Evolutionary conservation across 768 basidiomycete genomes (phyloP), one percentile per base, ranked within the genome.

Genomic region (Boletus eberwhitei): DNA sequence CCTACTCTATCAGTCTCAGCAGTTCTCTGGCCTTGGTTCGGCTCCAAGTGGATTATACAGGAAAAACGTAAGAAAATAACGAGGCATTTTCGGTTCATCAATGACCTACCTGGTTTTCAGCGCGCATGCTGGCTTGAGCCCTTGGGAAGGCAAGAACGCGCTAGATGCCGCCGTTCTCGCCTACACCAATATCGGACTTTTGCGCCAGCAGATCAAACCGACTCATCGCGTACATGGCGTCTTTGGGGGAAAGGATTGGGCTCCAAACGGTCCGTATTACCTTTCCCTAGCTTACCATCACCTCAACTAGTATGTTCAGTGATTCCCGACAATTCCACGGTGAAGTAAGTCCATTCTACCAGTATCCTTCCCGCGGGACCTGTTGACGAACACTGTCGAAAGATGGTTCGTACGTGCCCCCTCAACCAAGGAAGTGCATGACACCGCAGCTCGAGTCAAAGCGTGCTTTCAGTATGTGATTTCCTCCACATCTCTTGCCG

Each of bases 161-260:
- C 71, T 93, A 13, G 92, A 95, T 64, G 93, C 93, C 1, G 90
- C 90, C n/a, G 87, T 93, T 5, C 76, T 91, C 4, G 87, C 88
- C 4, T 93, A 94, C 65, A 87, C 80, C 46, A 88, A 85, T 50
- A 84, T 94, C 26, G 84, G 88, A 0, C 83, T 84, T 8, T 76
- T 94, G 24, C 82, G 93, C 16, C 93, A 95, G 68, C 93, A 94
- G 62, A 76, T 91, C 16, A 77, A 79, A 50, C 89, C 93, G 0
- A 84, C 84, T 0, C 82, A 87, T 58, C 84, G 91, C 37, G 81
- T 91, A 4, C 91, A 95, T 62, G 90, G 90, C 0, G 80, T 92
- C 43, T 83, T 93, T 62, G 78, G 80, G 59, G 90, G 90, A 1
- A 79, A 78, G 54, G 84, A 88, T 61, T 89, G 88, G 87, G 85